Evolutionary conservation across 2,329 filamentous ascomycete genomes (phyloP), one percentile per base, ranked within the genome.

Genomic region (Fusarium continuum): DNA sequence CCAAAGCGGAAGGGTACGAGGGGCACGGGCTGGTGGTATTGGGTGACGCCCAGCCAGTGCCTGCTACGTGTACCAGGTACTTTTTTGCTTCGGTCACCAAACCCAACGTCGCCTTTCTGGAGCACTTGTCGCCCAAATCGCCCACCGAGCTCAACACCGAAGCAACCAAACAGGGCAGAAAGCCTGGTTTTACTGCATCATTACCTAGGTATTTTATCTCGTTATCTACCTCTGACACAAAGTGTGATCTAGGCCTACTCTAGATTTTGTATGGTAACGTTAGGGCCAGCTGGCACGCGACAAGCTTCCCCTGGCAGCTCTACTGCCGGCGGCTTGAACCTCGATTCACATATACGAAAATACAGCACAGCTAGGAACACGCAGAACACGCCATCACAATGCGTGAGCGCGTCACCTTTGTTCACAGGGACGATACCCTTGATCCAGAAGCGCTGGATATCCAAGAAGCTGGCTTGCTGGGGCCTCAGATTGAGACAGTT

Each of bases 361-460:
- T 32, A 25, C 34, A 44, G 20, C 43, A 49, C 25, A 17, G 13
- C 17, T 25, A 31, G 17, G 39, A 57, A 22, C 35, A 22, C 38
- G 20, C 38, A 53, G 14, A 25, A 22, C 26, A 22, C 28, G 38
- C 16, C 43, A n/a, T 20, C 52, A 38, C 43, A 32, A 93, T 94
- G 91, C 88, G 89, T 69, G 87, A 92, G 77, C 83, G 91, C 77
- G 87, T 92, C 69, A 96, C 93, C 1, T 95, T 92, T 65, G 80
- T 96, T 48, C 88, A 90, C 65, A 82, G 84, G n/a, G 85, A 88
- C 36, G 79, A 85, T 52, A 82, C 82, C 3, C 82, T 93, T 61
- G 85, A 91, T 47, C 89, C 90, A 0, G 78, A 84, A 3, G 79
- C 85, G 39, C 77, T 96, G 46, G 76, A 82, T 11, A 76, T 96